Evolutionary conservation across 495 filamentous ascomycete genomes (phyloP).

Genomic region (Hypoxylon rickii): DNA sequence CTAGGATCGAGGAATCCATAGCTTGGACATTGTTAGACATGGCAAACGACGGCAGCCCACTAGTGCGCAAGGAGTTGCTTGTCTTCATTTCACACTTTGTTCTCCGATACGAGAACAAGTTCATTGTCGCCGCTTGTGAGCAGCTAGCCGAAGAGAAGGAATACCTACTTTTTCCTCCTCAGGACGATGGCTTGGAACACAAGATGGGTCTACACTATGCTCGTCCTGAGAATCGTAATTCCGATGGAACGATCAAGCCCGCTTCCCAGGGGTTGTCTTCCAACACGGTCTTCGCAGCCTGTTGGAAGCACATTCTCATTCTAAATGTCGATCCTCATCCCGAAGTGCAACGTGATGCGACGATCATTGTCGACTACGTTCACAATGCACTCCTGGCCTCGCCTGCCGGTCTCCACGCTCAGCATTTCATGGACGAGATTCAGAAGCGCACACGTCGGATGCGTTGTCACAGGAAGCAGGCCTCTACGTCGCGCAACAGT

Average conservation of each 20-base stretch:
- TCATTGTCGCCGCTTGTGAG: slow-evolving; percentile 89
- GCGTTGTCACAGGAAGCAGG: slow-evolving; percentile 51
- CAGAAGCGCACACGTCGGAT: slow-evolving; percentile 60
- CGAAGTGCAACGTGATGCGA: slow-evolving; percentile 84
- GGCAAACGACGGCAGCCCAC: slow-evolving; percentile 86
- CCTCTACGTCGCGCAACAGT: slow-evolving; percentile 46
- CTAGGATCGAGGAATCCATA: slow-evolving; percentile 84
- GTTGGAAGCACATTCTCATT: slow-evolving; percentile 91
- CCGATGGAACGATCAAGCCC: slow-evolving; percentile 54
- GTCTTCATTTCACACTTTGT: slow-evolving; percentile 95
- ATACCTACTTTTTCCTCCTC: slow-evolving; percentile 55
- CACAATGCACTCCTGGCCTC: slow-evolving; percentile 78
- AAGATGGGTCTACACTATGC: slow-evolving; percentile 61
- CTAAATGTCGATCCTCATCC: slow-evolving; percentile 94
- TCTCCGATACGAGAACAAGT: slow-evolving; percentile 87
- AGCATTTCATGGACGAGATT: slow-evolving; percentile 77
- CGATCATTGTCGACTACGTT: slow-evolving; percentile 80
- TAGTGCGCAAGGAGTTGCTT: slow-evolving; percentile 89
- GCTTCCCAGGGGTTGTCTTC: slow-evolving; percentile 65
- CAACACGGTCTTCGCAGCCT: slow-evolving; percentile 85
- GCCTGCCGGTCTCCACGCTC: slow-evolving; percentile 69
- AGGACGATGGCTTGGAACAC: slow-evolving; percentile 58
- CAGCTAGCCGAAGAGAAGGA: slow-evolving; percentile 85
- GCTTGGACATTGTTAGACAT: slow-evolving; percentile 84
- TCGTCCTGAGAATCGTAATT: slow-evolving; percentile 52